Base-by-base conservation (phyloP, 2,329 filamentous ascomycete genomes). In the Hypoxylon sp. region DNA sequence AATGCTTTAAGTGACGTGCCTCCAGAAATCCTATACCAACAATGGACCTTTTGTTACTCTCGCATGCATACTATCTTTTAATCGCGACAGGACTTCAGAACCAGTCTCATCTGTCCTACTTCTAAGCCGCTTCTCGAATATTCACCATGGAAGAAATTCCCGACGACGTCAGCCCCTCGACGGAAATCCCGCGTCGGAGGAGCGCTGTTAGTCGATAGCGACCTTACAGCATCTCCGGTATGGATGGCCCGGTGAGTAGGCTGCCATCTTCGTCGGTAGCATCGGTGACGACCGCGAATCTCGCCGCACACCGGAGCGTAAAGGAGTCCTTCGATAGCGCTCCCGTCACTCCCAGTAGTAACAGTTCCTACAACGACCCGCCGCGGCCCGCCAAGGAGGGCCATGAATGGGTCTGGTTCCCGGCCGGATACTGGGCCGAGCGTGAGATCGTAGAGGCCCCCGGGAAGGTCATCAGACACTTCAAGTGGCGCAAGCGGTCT, bases 361-460 rank as follows among this genome's bases (percentile, higher is more conserved):
- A 26, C n/a, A 39, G 34, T 7, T 26, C 73, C 17, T 74, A 72
- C 15, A 72, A 83, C 26, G 85, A 88, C 58, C 85, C 85, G 2
- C 86, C 85, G 22, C 81, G 86, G 1, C 80, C 83, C n/a, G 76
- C 86, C 55, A 82, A 76, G 50, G 79, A 82, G 46, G 85, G 85
- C 41, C 80, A 76, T 70, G 86, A 88, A 76, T 88, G 85, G 86
- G 86, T 88, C 22, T 88, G 85, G 86, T 87, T 85, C 71, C 85
- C 86, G 1, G 83, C 82, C 53, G 86, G 86, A 5, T 88, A 86
- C 71, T 88, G 85, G 85, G 86, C 86, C n/a, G 86, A 88, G 73
- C 79, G 86, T n/a, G 77, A 81, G 64, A 66, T 75, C n/a, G 58
- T 62, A 20, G 67, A 72, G 53, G 49, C 62, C 3, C 70, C 74